phyloP scores from a whole-genome alignment of 495 filamentous ascomycete genomes.

The Penicillium maclennaniae region DNA sequence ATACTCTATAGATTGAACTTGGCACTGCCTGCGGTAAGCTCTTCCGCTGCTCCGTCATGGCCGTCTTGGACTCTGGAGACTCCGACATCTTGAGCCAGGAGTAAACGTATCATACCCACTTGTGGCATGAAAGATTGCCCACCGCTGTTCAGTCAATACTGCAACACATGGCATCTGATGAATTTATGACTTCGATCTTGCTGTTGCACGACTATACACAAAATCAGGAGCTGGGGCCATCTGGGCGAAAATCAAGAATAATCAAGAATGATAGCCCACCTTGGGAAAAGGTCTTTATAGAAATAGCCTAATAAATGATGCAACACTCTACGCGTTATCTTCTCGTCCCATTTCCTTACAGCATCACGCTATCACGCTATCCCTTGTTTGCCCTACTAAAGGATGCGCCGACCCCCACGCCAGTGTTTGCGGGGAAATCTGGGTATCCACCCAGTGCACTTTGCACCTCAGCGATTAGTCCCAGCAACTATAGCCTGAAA shows the following conservation, averaged over 20 bases:
- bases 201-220: not conserved
- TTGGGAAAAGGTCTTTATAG: slow-evolving; percentile 3
- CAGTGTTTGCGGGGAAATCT: slow-evolving; percentile 12
- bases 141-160: not conserved
- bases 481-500: slow-evolving; percentile 13
- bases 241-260: not conserved
- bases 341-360: not conserved
- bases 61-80: slow-evolving; percentile 96
- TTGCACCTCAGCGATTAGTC: slow-evolving; percentile 1
- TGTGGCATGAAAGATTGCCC: not conserved
- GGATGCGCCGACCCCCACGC: slow-evolving; percentile 9
- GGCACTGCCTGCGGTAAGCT: slow-evolving; percentile 94
- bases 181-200: slow-evolving; percentile 10
- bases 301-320: slow-evolving; percentile 10
- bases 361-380: slow-evolving; percentile 1
- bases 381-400: not conserved
- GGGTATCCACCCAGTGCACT: slow-evolving; percentile 1
- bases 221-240: not conserved
- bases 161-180: slow-evolving; percentile 9
- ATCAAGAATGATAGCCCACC: not conserved
- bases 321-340: not conserved
- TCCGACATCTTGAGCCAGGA: slow-evolving; percentile 73
- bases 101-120: not conserved
- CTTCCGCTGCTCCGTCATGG: slow-evolving; percentile 82
- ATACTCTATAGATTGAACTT: slow-evolving; percentile 76